Base-by-base conservation (phyloP, 2,329 filamentous ascomycete genomes). In the Monosporascus sp. region DNA sequence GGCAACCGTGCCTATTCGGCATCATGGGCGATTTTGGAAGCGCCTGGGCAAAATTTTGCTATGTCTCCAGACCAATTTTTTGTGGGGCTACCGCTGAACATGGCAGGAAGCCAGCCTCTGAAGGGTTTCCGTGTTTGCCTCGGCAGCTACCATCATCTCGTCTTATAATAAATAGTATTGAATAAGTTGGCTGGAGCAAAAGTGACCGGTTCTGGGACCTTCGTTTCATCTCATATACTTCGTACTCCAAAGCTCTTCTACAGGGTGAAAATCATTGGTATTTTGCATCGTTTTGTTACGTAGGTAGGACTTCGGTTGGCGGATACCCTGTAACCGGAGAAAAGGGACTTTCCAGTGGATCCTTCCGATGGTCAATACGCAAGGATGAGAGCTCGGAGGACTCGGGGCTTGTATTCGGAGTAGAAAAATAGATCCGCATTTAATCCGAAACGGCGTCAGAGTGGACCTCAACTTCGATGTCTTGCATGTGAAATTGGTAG, bases 31-130 rank as follows among this genome's bases (percentile, higher is more conserved):
- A 59, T 56, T 55, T 55, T 60, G 52, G 58, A 59, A 52, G 57
- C 52, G 56, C 54, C 54, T 52, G 57, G 61, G 58, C 56, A 62
- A 66, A 63, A 57, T 59, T 61, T 66, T 66, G 62, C 57, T 59
- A 53, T 53, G 64, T 65, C 64, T 65, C 56, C 55, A 66, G 62
- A 66, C 59, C 62, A 62, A 45, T 41, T 38, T 17, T 46, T 55
- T 61, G 61, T 63, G 45, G 49, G 50, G 20, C 46, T 51, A 61
- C 62, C 63, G 61, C 42, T 61, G 61, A 65, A 63, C 62, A 57
- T 57, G 62, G 46, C 52, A 45, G 52, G 54, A 47, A 52, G 53
- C 41, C 50, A 49, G 44, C 37, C 51, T 27, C 37, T 25, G 36
- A 53, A 51, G 47, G 52, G 54, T 46, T 46, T 34, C 45, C 44